These are phyloP conservation scores for Coemansia furcata DNA, from an alignment of 192 early-diverging fungal species.

Conservation along the genomic window DNA sequence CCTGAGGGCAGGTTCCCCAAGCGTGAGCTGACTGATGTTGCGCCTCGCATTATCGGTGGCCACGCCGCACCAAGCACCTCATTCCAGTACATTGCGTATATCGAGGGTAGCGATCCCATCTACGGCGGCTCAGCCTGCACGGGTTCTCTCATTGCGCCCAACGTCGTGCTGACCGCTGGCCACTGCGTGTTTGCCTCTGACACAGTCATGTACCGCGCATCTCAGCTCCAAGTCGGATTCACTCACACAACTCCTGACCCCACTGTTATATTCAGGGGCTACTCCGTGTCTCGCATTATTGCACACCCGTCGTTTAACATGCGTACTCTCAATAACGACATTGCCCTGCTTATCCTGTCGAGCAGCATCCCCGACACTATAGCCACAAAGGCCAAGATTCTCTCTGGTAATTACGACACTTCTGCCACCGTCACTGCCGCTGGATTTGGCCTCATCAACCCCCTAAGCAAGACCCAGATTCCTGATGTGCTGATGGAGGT, in stretches of 20 bases:
- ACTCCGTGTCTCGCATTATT: conserved; percentile 22
- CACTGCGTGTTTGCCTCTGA: conserved; percentile 32
- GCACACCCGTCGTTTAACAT: conserved; percentile 28
- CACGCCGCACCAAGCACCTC: conserved; percentile 3
- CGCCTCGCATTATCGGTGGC: conserved; percentile 49
- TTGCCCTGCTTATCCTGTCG: conserved; percentile 36
- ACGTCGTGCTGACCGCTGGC: conserved; percentile 49
- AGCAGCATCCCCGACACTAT: conserved; percentile 10
- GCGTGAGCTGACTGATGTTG: not conserved
- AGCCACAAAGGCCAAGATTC: conserved; percentile 20
- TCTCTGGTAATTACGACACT: conserved; percentile 10
- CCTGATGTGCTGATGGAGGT: conserved; percentile 36
- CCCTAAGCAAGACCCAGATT: not conserved
- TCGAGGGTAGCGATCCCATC: conserved; percentile 11
- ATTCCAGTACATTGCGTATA: conserved; percentile 37
- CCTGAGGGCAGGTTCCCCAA: conserved; percentile 4
- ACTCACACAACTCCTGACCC: conserved; percentile 20
- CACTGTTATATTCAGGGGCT: conserved; percentile 14
- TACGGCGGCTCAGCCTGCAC: conserved; percentile 28
- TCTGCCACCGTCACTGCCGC: conserved; percentile 27
- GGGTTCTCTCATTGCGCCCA: conserved; percentile 44
- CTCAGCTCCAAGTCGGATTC: conserved; percentile 27
- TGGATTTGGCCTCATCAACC: conserved; percentile 47
- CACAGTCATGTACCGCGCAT: not conserved
- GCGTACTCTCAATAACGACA: conserved; percentile 24